These are phyloP conservation scores for Plasmodium sp. DNA, from an alignment of 169 alveolate genomes.

Conservation along the genomic window DNA sequence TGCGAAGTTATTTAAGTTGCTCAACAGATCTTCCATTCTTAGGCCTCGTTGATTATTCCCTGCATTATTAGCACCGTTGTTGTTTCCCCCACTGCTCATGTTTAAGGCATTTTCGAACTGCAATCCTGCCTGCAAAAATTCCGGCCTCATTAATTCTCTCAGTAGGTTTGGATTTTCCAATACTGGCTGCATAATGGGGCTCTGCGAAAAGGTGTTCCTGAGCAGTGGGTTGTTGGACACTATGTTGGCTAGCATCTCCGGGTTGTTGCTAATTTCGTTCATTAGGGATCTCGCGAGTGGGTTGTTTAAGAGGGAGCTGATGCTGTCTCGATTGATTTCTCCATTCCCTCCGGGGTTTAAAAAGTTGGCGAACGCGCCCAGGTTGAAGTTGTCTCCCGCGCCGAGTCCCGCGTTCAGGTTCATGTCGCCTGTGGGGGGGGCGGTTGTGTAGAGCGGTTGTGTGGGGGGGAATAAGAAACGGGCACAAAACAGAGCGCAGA, in stretches of 20 bases:
- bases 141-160: constrained; percentile 88
- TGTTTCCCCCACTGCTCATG: constrained; percentile 22
- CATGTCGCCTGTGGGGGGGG: not conserved
- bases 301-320: constrained; percentile 45
- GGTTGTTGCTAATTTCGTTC: constrained; percentile 66
- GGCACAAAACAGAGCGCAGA: not conserved
- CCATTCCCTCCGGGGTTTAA: constrained; percentile 61
- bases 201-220: constrained; percentile 82
- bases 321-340: constrained; percentile 51
- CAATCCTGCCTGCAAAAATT: constrained; percentile 86
- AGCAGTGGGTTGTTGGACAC: constrained; percentile 75
- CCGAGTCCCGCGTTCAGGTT: constrained; percentile 10
- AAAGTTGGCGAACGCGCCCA: constrained; percentile 44
- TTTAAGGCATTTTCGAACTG: constrained; percentile 83
- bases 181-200: constrained; percentile 88
- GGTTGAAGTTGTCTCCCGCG: constrained; percentile 22
- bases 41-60: constrained; percentile 1
- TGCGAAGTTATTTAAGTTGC: constrained; percentile 24
- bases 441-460: no score
- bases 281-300: constrained; percentile 65
- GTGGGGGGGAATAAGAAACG: not conserved
- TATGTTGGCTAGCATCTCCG: constrained; percentile 69
- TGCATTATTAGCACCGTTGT: not conserved
- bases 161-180: constrained; percentile 89
- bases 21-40: constrained; percentile 65